A percentile compares a stretch with the other conserved stretches of the same genome.
Evolutionary conservation across 2,329 filamentous ascomycete genomes (phyloP).

Genomic region (Teratosphaeria epicoccoides): DNA sequence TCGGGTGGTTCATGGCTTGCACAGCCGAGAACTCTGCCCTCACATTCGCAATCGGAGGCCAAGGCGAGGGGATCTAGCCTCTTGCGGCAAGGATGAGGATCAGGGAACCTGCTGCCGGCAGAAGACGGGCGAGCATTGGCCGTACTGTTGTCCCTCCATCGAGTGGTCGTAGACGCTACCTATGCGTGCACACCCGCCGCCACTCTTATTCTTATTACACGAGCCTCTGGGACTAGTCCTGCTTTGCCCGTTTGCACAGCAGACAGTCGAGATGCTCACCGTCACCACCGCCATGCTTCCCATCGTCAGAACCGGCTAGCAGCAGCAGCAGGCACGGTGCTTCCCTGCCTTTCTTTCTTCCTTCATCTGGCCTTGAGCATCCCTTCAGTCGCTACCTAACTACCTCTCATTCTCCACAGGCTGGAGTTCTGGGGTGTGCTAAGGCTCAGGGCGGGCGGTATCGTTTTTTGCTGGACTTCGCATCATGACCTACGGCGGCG

Average conservation of each 20-base stretch:
- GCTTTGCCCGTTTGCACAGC: not conserved
- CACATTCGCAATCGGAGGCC: not conserved
- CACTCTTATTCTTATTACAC: not conserved
- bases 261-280: not conserved
- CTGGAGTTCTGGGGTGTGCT: not conserved
- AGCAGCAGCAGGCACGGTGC: not conserved
- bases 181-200: not conserved
- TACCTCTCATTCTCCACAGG: not conserved
- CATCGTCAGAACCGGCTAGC: not conserved
- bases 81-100: not conserved
- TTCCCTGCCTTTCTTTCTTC: not conserved
- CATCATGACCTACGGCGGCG: not conserved
- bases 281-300: constrained; percentile 1
- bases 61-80: not conserved
- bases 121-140: not conserved
- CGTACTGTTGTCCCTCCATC: not conserved
- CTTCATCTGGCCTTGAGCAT: not conserved
- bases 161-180: not conserved
- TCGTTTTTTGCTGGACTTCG: not conserved
- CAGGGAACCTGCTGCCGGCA: not conserved
- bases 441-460: not conserved
- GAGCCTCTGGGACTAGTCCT: not conserved
- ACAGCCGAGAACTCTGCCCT: not conserved
- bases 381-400: not conserved
- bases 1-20: not conserved